Evolutionary conservation across 2,329 filamentous ascomycete genomes (phyloP).

Genomic region (Neofusicoccum cordaticola): DNA sequence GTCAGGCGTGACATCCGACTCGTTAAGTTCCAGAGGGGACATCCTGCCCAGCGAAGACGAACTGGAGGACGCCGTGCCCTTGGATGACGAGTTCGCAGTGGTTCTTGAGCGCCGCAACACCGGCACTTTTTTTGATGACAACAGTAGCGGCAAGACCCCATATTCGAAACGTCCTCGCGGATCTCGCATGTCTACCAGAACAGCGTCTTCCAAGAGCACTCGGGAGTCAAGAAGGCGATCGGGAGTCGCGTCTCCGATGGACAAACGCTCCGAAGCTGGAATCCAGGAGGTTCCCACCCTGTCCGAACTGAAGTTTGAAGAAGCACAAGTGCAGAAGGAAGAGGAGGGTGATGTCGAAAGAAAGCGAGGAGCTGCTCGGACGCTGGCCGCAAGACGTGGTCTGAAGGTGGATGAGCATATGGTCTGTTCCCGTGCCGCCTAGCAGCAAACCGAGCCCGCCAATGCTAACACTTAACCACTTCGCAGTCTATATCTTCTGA

Average conservation of each 20-base stretch:
- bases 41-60: slow-evolving; percentile 90
- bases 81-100: slow-evolving; percentile 90
- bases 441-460: slow-evolving; percentile 21
- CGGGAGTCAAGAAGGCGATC: slow-evolving; percentile 24
- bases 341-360: slow-evolving; percentile 56
- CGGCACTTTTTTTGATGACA: slow-evolving; percentile 60
- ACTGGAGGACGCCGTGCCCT: slow-evolving; percentile 79
- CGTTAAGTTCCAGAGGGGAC: slow-evolving; percentile 82
- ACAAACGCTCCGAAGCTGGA: slow-evolving; percentile 9
- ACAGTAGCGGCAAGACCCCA: slow-evolving; percentile 62
- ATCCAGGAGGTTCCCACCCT: slow-evolving; percentile 43
- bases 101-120: slow-evolving; percentile 70
- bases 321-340: slow-evolving; percentile 51
- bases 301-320: slow-evolving; percentile 56
- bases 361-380: slow-evolving; percentile 54
- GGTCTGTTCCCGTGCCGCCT: slow-evolving; percentile 19
- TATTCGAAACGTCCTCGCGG: slow-evolving; percentile 43
- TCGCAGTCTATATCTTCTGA: slow-evolving; percentile 22
- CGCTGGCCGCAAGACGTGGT: slow-evolving; percentile 55
- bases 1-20: slow-evolving; percentile 80
- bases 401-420: slow-evolving; percentile 32
- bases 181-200: slow-evolving; percentile 47
- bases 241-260: background rate
- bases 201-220: slow-evolving; percentile 47
- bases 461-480: slow-evolving; percentile 11